Evolutionary conservation across 495 filamentous ascomycete genomes (phyloP).

Genomic region (Penicillium nucicola): DNA sequence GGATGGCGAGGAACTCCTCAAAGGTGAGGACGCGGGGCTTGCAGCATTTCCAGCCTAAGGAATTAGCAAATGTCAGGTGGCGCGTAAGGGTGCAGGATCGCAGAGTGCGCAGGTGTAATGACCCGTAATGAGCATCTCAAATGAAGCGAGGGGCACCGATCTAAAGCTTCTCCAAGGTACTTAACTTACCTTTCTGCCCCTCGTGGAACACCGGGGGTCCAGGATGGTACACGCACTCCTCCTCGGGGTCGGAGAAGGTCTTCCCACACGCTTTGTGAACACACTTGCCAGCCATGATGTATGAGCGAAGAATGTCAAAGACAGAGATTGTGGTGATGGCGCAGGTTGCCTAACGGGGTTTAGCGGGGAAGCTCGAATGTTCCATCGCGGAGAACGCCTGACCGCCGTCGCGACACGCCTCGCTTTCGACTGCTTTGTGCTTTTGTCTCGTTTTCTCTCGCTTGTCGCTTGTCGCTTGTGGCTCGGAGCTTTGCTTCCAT

Average conservation of each 20-base stretch:
- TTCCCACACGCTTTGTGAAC: slow-evolving; percentile 96
- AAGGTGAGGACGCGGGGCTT: slow-evolving; percentile 97
- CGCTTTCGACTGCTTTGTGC: too few species aligned
- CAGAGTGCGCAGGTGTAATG: background rate
- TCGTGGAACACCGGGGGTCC: slow-evolving; percentile 96
- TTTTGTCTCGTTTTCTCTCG: too few species aligned
- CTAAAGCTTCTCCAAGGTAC: slow-evolving; percentile 36
- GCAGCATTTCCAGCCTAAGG: slow-evolving; percentile 96
- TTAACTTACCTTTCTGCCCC: slow-evolving; percentile 92
- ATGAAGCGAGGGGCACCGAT: slow-evolving; percentile 2
- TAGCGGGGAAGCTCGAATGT: slow-evolving; percentile 48
- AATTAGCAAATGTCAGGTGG: slow-evolving; percentile 3
- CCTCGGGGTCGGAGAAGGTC: slow-evolving; percentile 75
- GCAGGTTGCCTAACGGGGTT: slow-evolving; percentile 30
- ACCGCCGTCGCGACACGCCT: slow-evolving; percentile 10
- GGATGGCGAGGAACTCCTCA: slow-evolving; percentile 94
- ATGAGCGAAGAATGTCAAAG: background rate
- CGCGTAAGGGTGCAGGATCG: background rate
- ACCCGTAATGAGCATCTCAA: background rate
- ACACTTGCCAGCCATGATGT: slow-evolving; percentile 80
- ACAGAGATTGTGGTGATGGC: slow-evolving; percentile 5
- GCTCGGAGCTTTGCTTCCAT: background rate
- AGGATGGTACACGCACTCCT: slow-evolving; percentile 88
- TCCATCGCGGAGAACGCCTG: slow-evolving; percentile 32
- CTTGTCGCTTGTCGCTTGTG: background rate